These are phyloP conservation scores for Rhodotorula babjevae DNA, from an alignment of 768 basidiomycete species.

Conservation along the genomic window DNA sequence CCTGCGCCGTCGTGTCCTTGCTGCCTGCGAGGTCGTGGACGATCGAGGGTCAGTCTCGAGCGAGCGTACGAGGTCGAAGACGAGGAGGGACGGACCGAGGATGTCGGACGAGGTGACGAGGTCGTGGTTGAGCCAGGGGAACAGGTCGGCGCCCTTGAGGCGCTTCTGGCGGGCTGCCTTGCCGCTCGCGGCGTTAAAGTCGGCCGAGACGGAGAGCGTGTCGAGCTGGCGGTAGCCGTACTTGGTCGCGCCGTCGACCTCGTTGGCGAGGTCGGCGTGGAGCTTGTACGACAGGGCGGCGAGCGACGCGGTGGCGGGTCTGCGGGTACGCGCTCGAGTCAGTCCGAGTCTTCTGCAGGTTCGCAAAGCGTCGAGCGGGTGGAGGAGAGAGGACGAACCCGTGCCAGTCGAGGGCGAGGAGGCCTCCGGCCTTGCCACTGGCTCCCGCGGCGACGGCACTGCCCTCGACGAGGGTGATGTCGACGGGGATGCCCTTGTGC, in stretches of 20 bases:
- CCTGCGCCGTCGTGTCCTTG: slow-evolving; percentile 25
- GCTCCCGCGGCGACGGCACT: slow-evolving; percentile 69
- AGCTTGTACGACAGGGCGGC: slow-evolving; percentile 67
- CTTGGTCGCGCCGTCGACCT: slow-evolving; percentile 63
- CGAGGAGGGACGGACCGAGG: slow-evolving; percentile 2
- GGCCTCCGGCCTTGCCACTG: slow-evolving; percentile 76
- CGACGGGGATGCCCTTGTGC: slow-evolving; percentile 22
- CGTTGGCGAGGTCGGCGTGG: slow-evolving; percentile 65
- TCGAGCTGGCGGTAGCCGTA: slow-evolving; percentile 79
- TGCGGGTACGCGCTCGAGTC: too few species aligned
- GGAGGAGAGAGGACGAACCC: slow-evolving; percentile 22
- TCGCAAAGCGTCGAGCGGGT: too few species aligned
- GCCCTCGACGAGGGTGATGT: slow-evolving; percentile 65
- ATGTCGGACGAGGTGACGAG: slow-evolving; percentile 14
- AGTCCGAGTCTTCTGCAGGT: too few species aligned
- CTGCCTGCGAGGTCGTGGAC: not conserved
- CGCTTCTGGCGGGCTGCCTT: not conserved
- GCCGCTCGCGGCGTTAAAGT: not conserved
- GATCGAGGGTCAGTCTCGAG: too few species aligned
- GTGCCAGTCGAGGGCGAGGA: slow-evolving; percentile 79
- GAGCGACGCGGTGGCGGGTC: slow-evolving; percentile 58
- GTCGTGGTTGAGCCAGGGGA: slow-evolving; percentile 31
- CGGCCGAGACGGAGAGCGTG: slow-evolving; percentile 50
- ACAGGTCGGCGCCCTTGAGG: slow-evolving; percentile 11
- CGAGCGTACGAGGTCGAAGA: too few species aligned